Conservation (phyloP, 768 basidiomycete species). For the Pholiota molesta region DNA sequence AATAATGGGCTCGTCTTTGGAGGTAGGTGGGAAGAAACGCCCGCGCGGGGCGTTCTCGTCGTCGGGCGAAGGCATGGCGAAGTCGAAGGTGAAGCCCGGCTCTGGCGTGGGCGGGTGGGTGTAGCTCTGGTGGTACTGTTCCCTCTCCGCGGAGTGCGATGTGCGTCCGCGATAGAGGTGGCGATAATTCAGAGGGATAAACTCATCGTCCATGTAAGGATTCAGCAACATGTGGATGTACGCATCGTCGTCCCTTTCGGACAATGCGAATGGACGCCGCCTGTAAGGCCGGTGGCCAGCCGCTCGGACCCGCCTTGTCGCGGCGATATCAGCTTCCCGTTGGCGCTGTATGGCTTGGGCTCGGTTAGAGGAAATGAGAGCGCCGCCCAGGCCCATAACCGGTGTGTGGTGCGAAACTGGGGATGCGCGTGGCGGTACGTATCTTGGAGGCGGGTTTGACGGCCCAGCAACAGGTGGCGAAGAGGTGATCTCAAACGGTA, state of each 20-base stretch:
- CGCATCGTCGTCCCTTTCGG: constrained; percentile 6
- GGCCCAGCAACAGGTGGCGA: constrained; percentile 28
- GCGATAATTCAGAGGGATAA: neutral
- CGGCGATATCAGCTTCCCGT: constrained; percentile 3
- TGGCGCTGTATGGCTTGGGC: constrained; percentile 12
- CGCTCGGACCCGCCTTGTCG: neutral
- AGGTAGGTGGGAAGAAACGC: constrained; percentile 30
- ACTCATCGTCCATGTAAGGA: neutral
- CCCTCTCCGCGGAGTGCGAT: constrained; percentile 21
- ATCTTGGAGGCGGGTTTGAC: constrained; percentile 21
- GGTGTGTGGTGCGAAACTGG: constrained; percentile 60
- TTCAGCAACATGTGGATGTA: constrained; percentile 13
- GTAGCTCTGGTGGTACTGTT: constrained; percentile 58
- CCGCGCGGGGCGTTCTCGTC: constrained; percentile 21
- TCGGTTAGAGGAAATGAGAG: constrained; percentile 19
- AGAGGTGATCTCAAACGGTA: constrained; percentile 49
- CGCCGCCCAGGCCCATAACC: constrained; percentile 26
- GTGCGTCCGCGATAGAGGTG: neutral
- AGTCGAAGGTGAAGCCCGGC: constrained; percentile 72
- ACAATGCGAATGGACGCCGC: neutral
- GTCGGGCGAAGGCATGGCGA: constrained; percentile 46
- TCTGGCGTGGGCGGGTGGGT: constrained; percentile 62
- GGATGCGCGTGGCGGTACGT: constrained; percentile 33
- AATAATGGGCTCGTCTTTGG: constrained; percentile 47
- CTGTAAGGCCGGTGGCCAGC: neutral